phyloP scores from a whole-genome alignment of 78 protist species.

The Dictyostelium capitatum region DNA sequence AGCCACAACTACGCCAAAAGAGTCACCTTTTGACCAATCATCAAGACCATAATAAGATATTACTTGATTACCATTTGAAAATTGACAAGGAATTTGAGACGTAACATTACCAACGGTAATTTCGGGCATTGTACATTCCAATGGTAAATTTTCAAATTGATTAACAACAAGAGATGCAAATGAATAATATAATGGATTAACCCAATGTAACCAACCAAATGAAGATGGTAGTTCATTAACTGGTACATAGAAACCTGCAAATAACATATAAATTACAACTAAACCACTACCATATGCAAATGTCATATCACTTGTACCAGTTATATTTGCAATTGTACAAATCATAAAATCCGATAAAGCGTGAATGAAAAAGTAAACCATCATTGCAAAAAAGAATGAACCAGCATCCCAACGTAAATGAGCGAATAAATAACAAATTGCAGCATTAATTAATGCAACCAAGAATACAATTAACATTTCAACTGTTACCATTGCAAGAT shows the following conservation, averaged over 20 bases:
- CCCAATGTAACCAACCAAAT: conserved; percentile 61
- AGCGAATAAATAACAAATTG: conserved; percentile 6
- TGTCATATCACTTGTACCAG: conserved; percentile 29
- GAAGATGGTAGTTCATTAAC: conserved; percentile 31
- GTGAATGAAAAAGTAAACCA: conserved; percentile 35
- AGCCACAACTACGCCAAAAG: conserved; percentile 17
- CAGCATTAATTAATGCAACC: conserved; percentile 10
- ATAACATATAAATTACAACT: conserved; percentile 28
- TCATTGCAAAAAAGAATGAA: conserved; percentile 34
- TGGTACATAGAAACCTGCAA: conserved; percentile 78
- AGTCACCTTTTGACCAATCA: conserved; percentile 12
- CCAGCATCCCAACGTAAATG: conserved; percentile 16
- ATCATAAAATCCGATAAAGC: conserved; percentile 28
- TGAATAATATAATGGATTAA: conserved; percentile 31
- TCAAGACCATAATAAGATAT: conserved; percentile 27
- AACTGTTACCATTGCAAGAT: conserved; percentile 17
- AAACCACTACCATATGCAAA: conserved; percentile 47
- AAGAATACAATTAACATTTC: conserved; percentile 10
- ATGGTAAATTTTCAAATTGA: conserved; percentile 31
- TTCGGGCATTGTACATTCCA: conserved; percentile 21
- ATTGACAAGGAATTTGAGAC: conserved; percentile 16
- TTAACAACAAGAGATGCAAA: background rate
- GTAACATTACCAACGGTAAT: background rate
- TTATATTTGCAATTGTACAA: conserved; percentile 1
- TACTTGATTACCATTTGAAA: conserved; percentile 54